Percentiles rank a stretch among this genome's conserved stretches.
Conservation (phyloP, 1,284 basidiomycete species). For the Sanghuangporus weigelae region DNA sequence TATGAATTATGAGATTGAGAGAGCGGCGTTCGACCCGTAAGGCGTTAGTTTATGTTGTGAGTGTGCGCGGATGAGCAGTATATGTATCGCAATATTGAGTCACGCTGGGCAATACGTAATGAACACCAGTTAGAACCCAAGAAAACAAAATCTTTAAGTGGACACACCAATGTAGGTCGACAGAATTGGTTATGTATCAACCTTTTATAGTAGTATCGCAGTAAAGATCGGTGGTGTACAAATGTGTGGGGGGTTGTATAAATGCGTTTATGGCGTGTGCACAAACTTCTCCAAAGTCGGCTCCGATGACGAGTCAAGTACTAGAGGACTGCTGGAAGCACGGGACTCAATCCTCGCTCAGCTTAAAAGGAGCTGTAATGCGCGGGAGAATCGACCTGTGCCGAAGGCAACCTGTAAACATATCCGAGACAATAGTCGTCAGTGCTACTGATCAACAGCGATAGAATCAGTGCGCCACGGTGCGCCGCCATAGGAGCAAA, state of each 20-base stretch:
- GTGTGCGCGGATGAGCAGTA: not conserved
- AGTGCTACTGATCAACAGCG: not conserved
- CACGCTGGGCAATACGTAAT: not conserved
- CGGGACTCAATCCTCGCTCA: not conserved
- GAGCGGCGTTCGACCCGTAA: not conserved
- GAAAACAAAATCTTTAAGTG: not conserved
- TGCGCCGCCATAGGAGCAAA: not conserved
- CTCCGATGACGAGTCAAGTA: not conserved
- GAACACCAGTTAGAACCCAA: not conserved
- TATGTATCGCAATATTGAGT: not conserved
- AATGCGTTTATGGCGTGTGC: not conserved
- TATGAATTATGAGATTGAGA: not conserved
- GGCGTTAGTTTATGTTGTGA: not conserved
- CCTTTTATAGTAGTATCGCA: not conserved
- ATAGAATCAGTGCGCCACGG: not conserved
- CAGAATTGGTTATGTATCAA: not conserved
- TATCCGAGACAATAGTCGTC: slow-evolving; percentile 1
- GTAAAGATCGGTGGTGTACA: not conserved
- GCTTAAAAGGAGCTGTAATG: not conserved
- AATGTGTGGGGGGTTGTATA: not conserved
- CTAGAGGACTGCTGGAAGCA: not conserved
- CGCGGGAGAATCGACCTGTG: slow-evolving; percentile 1
- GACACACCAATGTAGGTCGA: not conserved
- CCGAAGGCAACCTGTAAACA: not conserved
- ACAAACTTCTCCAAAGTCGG: not conserved